A percentile compares a stretch with the other conserved stretches of the same genome.
Conservation (phyloP, 2,329 filamentous ascomycete genomes). For the Grosmannia clavigera region DNA sequence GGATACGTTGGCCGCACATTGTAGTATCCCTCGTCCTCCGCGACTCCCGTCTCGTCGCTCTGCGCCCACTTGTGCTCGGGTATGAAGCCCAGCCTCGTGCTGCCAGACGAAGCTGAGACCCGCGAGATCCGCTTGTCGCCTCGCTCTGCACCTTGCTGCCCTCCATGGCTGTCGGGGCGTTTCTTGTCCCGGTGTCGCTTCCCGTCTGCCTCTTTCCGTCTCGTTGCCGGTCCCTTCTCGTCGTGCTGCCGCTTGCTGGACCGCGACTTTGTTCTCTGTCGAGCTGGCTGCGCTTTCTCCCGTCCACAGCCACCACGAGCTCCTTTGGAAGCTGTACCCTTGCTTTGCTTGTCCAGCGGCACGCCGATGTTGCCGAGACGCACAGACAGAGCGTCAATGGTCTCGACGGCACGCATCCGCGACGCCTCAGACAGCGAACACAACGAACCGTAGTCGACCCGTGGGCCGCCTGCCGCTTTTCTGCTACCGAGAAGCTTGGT, state of each 20-base stretch:
- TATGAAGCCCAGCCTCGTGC: constrained; percentile 24
- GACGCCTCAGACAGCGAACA: constrained; percentile 34
- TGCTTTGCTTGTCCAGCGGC: no score
- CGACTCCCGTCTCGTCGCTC: background rate
- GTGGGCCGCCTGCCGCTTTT: constrained; percentile 13
- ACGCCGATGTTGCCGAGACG: constrained; percentile 12
- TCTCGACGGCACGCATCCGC: constrained; percentile 32
- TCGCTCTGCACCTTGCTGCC: no score
- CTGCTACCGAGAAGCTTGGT: constrained; percentile 24
- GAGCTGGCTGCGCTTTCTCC: no score
- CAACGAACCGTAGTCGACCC: constrained; percentile 33
- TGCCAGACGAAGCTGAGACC: constrained; percentile 19
- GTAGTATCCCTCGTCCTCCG: constrained; percentile 11
- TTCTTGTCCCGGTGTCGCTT: no score
- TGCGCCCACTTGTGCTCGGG: constrained; percentile 18
- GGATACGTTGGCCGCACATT: constrained; percentile 21
- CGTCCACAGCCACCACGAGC: no score
- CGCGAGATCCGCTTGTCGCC: constrained; percentile 18
- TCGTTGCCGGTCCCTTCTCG: no score
- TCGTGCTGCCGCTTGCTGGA: no score
- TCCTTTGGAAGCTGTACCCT: no score
- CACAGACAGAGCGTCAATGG: constrained; percentile 34
- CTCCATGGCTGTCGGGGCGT: no score
- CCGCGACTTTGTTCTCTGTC: no score
- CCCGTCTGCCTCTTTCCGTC: no score